Percentiles rank a stretch among this genome's conserved stretches.
These are phyloP conservation scores for Elongisporangium anandrum DNA, from an alignment of 352 stramenopile species.

Conservation along the genomic window DNA sequence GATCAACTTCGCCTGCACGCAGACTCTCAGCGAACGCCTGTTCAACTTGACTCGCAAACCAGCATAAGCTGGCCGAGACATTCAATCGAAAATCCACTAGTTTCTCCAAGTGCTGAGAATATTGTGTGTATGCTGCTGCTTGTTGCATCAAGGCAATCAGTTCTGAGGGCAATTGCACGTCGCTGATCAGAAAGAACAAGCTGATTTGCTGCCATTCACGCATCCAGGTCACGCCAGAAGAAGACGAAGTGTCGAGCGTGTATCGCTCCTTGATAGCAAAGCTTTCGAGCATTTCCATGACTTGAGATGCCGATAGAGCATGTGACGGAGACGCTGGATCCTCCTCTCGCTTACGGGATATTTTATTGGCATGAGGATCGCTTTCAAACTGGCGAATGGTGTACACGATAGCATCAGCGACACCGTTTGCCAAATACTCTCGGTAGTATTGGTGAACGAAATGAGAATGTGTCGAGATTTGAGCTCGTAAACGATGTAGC, in stretches of 20 bases:
- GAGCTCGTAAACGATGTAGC: slow-evolving; percentile 17
- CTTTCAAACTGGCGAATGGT: slow-evolving; percentile 21
- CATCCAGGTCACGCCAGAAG: slow-evolving; percentile 25
- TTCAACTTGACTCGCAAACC: slow-evolving; percentile 32
- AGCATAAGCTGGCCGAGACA: slow-evolving; percentile 45
- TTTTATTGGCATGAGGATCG: not conserved
- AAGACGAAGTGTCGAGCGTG: slow-evolving; percentile 10
- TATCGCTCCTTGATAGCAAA: slow-evolving; percentile 32
- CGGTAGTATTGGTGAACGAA: slow-evolving; percentile 35
- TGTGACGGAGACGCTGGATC: slow-evolving; percentile 1
- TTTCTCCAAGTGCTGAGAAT: slow-evolving; percentile 19
- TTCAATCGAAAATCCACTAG: slow-evolving; percentile 25
- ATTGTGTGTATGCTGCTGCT: slow-evolving; percentile 38
- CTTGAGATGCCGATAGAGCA: slow-evolving; percentile 2
- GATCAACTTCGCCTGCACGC: not conserved
- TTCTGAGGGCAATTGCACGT: slow-evolving; percentile 7
- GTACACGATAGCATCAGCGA: slow-evolving; percentile 43
- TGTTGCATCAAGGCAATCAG: slow-evolving; percentile 34
- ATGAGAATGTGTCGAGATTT: slow-evolving; percentile 15
- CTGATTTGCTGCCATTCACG: slow-evolving; percentile 66
- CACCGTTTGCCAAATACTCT: slow-evolving; percentile 31
- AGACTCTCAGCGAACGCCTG: slow-evolving; percentile 18
- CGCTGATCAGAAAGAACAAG: slow-evolving; percentile 16
- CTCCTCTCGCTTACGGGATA: not conserved
- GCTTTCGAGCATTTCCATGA: slow-evolving; percentile 33